These are phyloP conservation scores for Coemansia sp. DNA, from an alignment of 192 early-diverging fungal genomes.

Conservation along the genomic window DNA sequence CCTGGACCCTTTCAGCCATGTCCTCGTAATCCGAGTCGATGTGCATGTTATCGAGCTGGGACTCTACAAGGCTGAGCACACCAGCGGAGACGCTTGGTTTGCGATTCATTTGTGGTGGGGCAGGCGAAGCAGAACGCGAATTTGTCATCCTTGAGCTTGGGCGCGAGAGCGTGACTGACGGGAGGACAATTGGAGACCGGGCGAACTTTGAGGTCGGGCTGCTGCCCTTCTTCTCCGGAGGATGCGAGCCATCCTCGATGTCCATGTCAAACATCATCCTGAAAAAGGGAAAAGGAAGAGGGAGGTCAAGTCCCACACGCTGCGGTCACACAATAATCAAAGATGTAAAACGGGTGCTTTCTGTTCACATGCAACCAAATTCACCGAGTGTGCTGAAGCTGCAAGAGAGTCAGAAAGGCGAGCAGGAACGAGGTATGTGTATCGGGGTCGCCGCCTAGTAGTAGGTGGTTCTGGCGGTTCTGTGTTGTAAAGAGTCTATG, in stretches of 20 bases:
- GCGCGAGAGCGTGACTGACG: conserved; percentile 39
- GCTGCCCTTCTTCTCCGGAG: conserved; percentile 3
- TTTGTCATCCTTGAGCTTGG: conserved; percentile 33
- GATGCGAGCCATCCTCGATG: conserved; percentile 20
- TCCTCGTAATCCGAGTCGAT: conserved; percentile 53
- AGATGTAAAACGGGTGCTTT: not conserved
- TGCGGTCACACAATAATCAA: not conserved
- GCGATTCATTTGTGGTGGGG: conserved; percentile 17
- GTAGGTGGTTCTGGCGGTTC: not conserved
- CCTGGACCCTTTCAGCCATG: conserved; percentile 35
- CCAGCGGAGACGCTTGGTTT: conserved; percentile 44
- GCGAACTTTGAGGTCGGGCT: not conserved
- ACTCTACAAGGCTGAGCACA: conserved; percentile 39
- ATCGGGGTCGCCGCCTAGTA: conserved; percentile 3
- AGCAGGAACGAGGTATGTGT: conserved; percentile 19
- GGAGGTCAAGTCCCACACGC: no score
- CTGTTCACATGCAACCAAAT: not conserved
- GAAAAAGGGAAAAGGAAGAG: not conserved
- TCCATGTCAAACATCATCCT: conserved; percentile 55
- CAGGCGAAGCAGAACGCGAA: conserved; percentile 26
- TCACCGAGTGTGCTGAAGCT: conserved; percentile 22
- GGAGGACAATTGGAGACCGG: conserved; percentile 32
- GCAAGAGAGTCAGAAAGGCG: conserved; percentile 25
- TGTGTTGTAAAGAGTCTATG: conserved; percentile 1
- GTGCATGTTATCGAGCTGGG: conserved; percentile 42